Conservation (phyloP, 805 yeast species). For the Saccharomycopsis fermentans region DNA sequence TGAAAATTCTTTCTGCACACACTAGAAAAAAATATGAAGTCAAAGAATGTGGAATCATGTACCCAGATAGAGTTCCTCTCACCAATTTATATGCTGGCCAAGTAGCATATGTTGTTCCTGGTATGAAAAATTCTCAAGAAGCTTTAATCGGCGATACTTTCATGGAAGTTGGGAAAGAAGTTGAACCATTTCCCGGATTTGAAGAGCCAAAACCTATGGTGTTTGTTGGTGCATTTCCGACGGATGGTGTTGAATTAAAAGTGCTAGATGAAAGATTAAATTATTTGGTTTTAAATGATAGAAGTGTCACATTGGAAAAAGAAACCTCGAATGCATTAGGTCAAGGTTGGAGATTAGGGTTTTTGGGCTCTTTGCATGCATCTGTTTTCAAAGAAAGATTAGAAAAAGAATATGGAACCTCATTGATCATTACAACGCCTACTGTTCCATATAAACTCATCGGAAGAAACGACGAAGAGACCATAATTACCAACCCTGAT, state of each 20-base stretch:
- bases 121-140: slow-evolving; percentile 80
- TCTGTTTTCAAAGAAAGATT: slow-evolving; percentile 87
- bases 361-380: slow-evolving; percentile 89
- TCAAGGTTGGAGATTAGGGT: slow-evolving; percentile 96
- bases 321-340: slow-evolving; percentile 93
- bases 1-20: slow-evolving; percentile 66
- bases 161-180: slow-evolving; percentile 46
- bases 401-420: slow-evolving; percentile 90
- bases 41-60: slow-evolving; percentile 91
- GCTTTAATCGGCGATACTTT: slow-evolving; percentile 91
- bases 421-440: slow-evolving; percentile 86
- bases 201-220: slow-evolving; percentile 98
- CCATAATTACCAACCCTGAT: slow-evolving; percentile 78
- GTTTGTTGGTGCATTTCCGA: slow-evolving; percentile 95
- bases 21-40: slow-evolving; percentile 72
- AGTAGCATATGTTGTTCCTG: slow-evolving; percentile 90
- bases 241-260: slow-evolving; percentile 86
- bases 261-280: slow-evolving; percentile 83
- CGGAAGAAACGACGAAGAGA: slow-evolving; percentile 53
- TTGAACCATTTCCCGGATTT: slow-evolving; percentile 84
- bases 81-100: slow-evolving; percentile 73
- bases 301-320: slow-evolving; percentile 80
- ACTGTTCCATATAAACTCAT: slow-evolving; percentile 85
- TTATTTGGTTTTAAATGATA: slow-evolving; percentile 80
- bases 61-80: slow-evolving; percentile 72